Evolutionary conservation across 2,329 filamentous ascomycete genomes (phyloP).

Genomic region (Talaromyces piceae): DNA sequence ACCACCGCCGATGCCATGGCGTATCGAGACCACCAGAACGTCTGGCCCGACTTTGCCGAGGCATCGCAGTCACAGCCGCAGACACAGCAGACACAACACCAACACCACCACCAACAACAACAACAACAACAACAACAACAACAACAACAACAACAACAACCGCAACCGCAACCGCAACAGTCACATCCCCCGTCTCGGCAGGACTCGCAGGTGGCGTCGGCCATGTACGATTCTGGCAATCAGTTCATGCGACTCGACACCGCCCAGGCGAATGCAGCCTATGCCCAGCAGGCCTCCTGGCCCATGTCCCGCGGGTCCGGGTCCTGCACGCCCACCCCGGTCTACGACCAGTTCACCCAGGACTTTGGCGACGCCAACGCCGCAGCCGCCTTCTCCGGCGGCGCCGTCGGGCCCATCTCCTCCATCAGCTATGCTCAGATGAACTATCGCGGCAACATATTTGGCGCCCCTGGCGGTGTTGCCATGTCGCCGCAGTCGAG

Average conservation of each 20-base stretch:
- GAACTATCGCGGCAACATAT: conserved; percentile 43
- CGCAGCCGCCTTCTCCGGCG: conserved; percentile 35
- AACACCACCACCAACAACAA: conserved; percentile 3
- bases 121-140: conserved; percentile 2
- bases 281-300: conserved; percentile 50
- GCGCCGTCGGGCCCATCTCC: conserved; percentile 35
- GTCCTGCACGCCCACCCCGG: conserved; percentile 65
- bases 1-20: conserved; percentile 45
- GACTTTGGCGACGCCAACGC: conserved; percentile 42
- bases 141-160: conserved; percentile 4
- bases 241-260: conserved; percentile 57
- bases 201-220: conserved; percentile 32
- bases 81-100: background rate
- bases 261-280: conserved; percentile 35
- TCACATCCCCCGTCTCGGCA: conserved; percentile 36
- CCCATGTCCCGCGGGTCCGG: conserved; percentile 58
- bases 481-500: conserved; percentile 57
- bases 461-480: conserved; percentile 41
- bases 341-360: conserved; percentile 57
- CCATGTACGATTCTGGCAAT: conserved; percentile 44
- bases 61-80: conserved; percentile 13
- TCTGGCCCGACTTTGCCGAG: conserved; percentile 44
- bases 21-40: conserved; percentile 42
- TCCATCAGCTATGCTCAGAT: conserved; percentile 32
- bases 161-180: conserved; percentile 4